Evolutionary conservation across 108 stramenopile genomes (phyloP).

Genomic region (Aurantiochytrium sp.): DNA sequence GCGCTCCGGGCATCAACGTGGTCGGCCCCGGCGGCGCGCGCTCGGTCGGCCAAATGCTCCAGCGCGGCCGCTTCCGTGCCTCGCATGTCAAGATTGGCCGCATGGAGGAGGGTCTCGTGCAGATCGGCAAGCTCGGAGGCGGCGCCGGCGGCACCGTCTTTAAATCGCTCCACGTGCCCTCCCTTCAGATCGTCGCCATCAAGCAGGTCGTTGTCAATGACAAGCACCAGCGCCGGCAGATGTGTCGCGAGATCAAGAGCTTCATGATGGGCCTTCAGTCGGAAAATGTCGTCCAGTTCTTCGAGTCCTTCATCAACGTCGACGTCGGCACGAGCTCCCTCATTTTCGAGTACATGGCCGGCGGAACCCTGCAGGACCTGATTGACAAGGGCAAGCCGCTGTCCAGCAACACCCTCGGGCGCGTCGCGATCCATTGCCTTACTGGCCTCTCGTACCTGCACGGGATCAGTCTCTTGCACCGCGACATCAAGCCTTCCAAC

Average conservation of each 20-base stretch:
- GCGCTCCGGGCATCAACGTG: background rate
- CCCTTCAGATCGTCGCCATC: constrained; percentile 35
- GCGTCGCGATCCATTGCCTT: constrained; percentile 41
- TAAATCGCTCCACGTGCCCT: constrained; percentile 33
- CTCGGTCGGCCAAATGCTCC: too few relatives aligned
- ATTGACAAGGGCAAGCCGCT: constrained; percentile 33
- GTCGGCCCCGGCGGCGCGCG: background rate
- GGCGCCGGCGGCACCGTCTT: constrained; percentile 39
- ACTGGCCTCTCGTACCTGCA: constrained; percentile 53
- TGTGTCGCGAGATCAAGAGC: constrained; percentile 32
- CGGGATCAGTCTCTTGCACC: constrained; percentile 43
- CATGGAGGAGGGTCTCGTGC: background rate
- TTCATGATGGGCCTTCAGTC: background rate
- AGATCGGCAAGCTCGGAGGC: constrained; percentile 30
- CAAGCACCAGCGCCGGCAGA: constrained; percentile 32
- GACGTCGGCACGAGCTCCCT: constrained; percentile 24
- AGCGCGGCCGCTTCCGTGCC: background rate
- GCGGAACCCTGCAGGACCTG: constrained; percentile 38
- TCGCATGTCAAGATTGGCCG: background rate
- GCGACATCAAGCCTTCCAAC: constrained; percentile 43
- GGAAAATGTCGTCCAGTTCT: constrained; percentile 19
- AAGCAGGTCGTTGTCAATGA: constrained; percentile 40
- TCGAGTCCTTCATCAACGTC: constrained; percentile 29
- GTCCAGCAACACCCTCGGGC: constrained; percentile 36
- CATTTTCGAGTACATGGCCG: constrained; percentile 44